Evolutionary conservation across 169 alveolate species (phyloP).

Genomic region (Plasmodium chabaudi): DNA sequence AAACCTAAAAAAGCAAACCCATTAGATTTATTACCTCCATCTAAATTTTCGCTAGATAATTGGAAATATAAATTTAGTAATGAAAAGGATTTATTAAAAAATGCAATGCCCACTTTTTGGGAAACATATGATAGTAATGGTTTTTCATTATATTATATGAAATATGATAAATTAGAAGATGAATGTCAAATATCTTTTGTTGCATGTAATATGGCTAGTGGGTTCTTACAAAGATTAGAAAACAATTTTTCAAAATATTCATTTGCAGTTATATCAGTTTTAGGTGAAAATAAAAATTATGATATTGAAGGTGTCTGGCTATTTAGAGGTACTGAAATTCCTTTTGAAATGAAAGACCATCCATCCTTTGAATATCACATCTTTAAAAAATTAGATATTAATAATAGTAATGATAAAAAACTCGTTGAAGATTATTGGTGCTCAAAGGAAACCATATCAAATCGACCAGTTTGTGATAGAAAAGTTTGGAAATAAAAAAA

Average conservation of each 20-base stretch:
- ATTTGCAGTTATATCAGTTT: conserved; percentile 95
- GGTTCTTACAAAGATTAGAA: conserved; percentile 95
- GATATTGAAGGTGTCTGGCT: conserved; percentile 97
- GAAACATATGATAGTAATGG: conserved; percentile 91
- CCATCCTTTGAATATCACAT: conserved; percentile 96
- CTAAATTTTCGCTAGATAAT: conserved; percentile 91
- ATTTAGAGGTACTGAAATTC: conserved; percentile 95
- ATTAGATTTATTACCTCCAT: conserved; percentile 92
- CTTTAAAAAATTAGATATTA: conserved; percentile 88
- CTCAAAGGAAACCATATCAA: conserved; percentile 91
- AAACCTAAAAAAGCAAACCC: conserved; percentile 85
- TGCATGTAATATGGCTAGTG: conserved; percentile 94
- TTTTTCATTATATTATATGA: conserved; percentile 93
- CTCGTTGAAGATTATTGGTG: conserved; percentile 95
- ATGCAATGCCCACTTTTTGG: conserved; percentile 93
- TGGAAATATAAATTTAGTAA: conserved; percentile 96
- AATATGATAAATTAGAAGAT: conserved; percentile 95
- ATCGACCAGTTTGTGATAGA: conserved; percentile 86
- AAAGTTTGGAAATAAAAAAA: conserved; percentile 87
- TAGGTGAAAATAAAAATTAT: conserved; percentile 93
- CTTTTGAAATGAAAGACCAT: conserved; percentile 93
- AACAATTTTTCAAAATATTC: conserved; percentile 92
- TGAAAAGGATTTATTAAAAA: conserved; percentile 90
- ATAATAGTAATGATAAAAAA: conserved; percentile 89
- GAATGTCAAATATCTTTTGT: conserved; percentile 93